phyloP scores from a whole-genome alignment of 306 rosid genomes.

The Abrus precatorius region DNA sequence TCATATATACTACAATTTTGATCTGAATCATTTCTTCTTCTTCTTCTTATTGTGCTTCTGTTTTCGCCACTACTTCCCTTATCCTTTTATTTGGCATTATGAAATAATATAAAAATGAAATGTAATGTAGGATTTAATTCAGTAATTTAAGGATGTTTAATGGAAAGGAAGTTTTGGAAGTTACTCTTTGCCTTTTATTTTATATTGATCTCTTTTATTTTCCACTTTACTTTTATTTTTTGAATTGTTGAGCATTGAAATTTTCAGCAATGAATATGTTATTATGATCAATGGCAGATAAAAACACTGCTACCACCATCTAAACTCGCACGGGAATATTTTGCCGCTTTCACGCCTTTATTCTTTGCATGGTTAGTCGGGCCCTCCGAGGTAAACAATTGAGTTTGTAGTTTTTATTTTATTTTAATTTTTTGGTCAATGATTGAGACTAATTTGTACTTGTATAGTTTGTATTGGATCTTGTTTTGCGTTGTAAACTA shows the following conservation, averaged over 20 bases:
- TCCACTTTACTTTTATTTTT: not conserved
- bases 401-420: not conserved
- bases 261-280: slow-evolving; percentile 28
- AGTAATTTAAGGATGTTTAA: not conserved
- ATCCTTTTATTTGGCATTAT: not conserved
- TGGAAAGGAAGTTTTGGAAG: not conserved
- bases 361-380: slow-evolving; percentile 95
- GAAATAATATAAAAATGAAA: not conserved
- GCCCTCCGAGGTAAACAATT: slow-evolving; percentile 73
- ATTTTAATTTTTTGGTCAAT: no score
- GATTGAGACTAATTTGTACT: no score
- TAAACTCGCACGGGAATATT: slow-evolving; percentile 75
- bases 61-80: not conserved
- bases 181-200: not conserved
- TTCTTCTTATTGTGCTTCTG: slow-evolving; percentile 1
- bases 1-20: not conserved
- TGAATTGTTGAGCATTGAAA: slow-evolving; percentile 9
- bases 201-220: not conserved
- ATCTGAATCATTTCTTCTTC: not conserved
- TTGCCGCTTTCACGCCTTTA: slow-evolving; percentile 76
- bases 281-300: slow-evolving; percentile 62
- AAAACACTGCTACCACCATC: slow-evolving; percentile 69
- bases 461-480: not conserved
- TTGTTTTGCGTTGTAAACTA: not conserved
- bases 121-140: not conserved